Conservation (phyloP, 495 filamentous ascomycete genomes). For the Friedmanniomyces simplex region DNA sequence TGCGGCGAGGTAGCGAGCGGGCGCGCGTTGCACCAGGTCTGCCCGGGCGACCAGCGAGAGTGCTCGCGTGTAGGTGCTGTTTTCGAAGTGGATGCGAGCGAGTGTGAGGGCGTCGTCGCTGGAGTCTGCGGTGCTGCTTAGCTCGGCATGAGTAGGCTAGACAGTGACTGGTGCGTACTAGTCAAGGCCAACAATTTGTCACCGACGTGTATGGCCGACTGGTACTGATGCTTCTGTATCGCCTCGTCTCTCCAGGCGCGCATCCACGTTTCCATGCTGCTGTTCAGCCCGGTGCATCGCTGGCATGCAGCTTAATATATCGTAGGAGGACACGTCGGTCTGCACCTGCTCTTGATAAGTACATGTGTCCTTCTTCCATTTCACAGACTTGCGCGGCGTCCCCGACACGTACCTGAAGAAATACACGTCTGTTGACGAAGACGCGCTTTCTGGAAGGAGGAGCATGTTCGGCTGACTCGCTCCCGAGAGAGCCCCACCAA, state of each 20-base stretch:
- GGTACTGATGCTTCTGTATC: conserved; percentile 85
- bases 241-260: conserved; percentile 89
- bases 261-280: conserved; percentile 76
- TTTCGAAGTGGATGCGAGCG: conserved; percentile 86
- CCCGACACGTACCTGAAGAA: not conserved
- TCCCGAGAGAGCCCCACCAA: no score
- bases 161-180: conserved; percentile 42
- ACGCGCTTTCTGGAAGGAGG: no score
- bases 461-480: no score
- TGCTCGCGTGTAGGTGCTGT: conserved; percentile 85
- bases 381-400: not conserved
- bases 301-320: not conserved
- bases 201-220: conserved; percentile 88
- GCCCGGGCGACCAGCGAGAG: conserved; percentile 74
- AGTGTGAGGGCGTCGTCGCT: conserved; percentile 90
- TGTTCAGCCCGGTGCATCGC: conserved; percentile 3
- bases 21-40: conserved; percentile 67
- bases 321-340: not conserved
- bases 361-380: not conserved
- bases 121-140: conserved; percentile 47
- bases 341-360: not conserved
- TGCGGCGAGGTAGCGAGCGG: conserved; percentile 74
- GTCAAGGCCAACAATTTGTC: conserved; percentile 94
- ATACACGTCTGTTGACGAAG: no score
- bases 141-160: not conserved